Conservation (phyloP, 352 stramenopile species). For the Pythium phragmiticola region DNA sequence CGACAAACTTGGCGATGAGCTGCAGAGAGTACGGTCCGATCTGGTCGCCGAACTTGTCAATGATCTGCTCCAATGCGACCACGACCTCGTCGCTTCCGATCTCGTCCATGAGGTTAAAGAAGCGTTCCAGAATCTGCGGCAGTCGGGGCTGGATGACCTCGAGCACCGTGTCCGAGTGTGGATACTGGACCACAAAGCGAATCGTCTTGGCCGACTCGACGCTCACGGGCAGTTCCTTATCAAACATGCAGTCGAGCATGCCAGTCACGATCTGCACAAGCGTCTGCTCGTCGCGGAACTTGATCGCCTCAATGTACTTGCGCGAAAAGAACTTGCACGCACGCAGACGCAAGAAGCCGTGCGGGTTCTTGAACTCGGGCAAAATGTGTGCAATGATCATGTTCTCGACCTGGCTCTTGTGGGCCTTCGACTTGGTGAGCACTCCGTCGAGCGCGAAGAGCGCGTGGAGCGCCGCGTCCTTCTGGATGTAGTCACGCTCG, state of each 20-base stretch:
- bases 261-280: conserved; percentile 75
- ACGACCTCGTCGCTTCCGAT: conserved; percentile 99
- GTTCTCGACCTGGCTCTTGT: conserved; percentile 91
- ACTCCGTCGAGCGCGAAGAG: conserved; percentile 93
- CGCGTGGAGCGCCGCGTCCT: conserved; percentile 93
- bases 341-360: conserved; percentile 93
- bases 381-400: conserved; percentile 95
- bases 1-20: conserved; percentile 93
- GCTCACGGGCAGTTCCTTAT: conserved; percentile 95
- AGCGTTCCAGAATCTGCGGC: conserved; percentile 95
- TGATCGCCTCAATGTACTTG: conserved; percentile 91
- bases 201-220: conserved; percentile 94
- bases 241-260: conserved; percentile 89
- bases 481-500: conserved; percentile 94
- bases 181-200: conserved; percentile 86
- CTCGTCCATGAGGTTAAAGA: conserved; percentile 98
- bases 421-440: conserved; percentile 93
- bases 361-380: conserved; percentile 94
- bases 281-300: conserved; percentile 91
- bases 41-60: conserved; percentile 96
- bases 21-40: conserved; percentile 93
- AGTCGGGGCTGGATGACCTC: conserved; percentile 91
- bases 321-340: conserved; percentile 96
- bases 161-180: conserved; percentile 77
- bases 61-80: conserved; percentile 92